Percentiles rank a stretch among this genome's conserved stretches.
These are phyloP conservation scores for Penicillium roqueforti DNA, from an alignment of 495 filamentous ascomycete species.

Conservation along the genomic window DNA sequence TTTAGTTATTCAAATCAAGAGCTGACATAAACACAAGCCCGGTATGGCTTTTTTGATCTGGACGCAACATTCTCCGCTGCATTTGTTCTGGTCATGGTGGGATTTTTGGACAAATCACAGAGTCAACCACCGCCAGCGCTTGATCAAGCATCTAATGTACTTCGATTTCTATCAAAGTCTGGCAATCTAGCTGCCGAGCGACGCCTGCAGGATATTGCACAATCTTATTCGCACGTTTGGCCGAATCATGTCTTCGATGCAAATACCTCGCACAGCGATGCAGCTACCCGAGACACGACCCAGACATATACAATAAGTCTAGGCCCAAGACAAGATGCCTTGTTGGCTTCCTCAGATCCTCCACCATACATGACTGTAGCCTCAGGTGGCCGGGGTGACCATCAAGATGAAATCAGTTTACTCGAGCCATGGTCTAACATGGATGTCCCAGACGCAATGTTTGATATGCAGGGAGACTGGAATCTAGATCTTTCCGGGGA, in stretches of 20 bases:
- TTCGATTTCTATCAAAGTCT: slow-evolving; percentile 16
- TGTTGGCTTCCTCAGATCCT: background rate
- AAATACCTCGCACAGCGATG: background rate
- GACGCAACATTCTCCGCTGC: slow-evolving; percentile 26
- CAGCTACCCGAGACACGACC: too few relatives aligned
- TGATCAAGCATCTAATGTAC: slow-evolving; percentile 18
- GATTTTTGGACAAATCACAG: slow-evolving; percentile 12
- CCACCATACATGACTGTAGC: background rate
- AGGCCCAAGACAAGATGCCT: background rate
- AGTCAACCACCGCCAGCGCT: slow-evolving; percentile 12
- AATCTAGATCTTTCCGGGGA: slow-evolving; percentile 17
- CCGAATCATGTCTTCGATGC: slow-evolving; percentile 8
- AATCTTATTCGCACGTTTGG: slow-evolving; percentile 21
- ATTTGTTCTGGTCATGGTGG: slow-evolving; percentile 23
- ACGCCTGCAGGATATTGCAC: slow-evolving; percentile 20
- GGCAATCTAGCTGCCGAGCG: slow-evolving; percentile 22
- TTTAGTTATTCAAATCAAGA: background rate
- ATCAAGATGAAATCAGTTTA: slow-evolving; percentile 11
- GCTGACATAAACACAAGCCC: slow-evolving; percentile 7
- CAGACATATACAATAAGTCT: background rate
- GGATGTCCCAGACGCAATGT: slow-evolving; percentile 1
- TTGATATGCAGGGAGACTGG: slow-evolving; percentile 19
- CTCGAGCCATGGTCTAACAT: slow-evolving; percentile 17
- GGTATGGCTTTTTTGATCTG: slow-evolving; percentile 26
- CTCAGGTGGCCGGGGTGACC: background rate